phyloP scores from a whole-genome alignment of 441 rosid species.

The Populus hybrid region DNA sequence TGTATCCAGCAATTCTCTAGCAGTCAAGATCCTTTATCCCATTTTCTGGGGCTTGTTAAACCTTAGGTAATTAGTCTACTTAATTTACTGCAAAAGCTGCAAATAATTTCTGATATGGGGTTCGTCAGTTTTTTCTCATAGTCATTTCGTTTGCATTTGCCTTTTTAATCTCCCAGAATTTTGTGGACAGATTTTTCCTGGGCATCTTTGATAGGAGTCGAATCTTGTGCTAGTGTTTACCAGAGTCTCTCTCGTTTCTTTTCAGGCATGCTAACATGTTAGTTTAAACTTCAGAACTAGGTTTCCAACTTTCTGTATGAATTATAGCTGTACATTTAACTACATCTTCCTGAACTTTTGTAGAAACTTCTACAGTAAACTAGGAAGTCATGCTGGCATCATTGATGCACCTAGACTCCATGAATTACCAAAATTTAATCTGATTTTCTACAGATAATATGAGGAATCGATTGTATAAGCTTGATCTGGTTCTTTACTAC shows the following conservation, averaged over 20 bases:
- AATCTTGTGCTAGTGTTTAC: too few species aligned
- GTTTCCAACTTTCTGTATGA: background rate
- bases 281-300: background rate
- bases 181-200: background rate
- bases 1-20: slow-evolving; percentile 58
- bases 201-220: too few species aligned
- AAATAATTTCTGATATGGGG: background rate
- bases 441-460: background rate
- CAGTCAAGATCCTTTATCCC: slow-evolving; percentile 62
- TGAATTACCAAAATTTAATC: background rate
- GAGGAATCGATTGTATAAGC: background rate
- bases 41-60: slow-evolving; percentile 77
- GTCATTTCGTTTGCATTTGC: background rate
- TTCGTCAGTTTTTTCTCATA: too few species aligned
- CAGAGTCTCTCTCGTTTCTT: too few species aligned
- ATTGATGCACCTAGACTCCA: background rate
- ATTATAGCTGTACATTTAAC: background rate
- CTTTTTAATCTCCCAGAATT: too few species aligned
- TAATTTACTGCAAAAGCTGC: background rate
- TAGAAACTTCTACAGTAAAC: background rate
- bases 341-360: background rate
- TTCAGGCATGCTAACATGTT: too few species aligned
- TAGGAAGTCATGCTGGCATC: background rate
- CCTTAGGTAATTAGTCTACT: slow-evolving; percentile 36
- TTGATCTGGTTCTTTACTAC: background rate